phyloP scores from a whole-genome alignment of 192 early-diverging fungal species.

The Mortierella claussenii region DNA sequence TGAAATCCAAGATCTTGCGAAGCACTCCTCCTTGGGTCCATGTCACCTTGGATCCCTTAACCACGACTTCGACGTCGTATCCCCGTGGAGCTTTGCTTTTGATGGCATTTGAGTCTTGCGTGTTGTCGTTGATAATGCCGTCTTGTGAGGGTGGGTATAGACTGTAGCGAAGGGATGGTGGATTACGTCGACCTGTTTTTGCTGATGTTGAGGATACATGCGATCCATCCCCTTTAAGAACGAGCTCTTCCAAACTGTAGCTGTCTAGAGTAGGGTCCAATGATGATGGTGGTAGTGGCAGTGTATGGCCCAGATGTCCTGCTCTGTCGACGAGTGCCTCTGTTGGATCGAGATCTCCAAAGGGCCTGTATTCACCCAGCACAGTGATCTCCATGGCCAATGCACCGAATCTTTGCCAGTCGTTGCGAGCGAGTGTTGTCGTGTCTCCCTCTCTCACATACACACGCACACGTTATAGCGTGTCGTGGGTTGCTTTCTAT shows the following conservation, averaged over 20 bases:
- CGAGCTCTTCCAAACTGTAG: background rate
- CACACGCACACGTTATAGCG: no score
- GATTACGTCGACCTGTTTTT: background rate
- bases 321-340: background rate
- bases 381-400: slow-evolving; percentile 48
- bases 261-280: background rate
- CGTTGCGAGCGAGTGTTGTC: no score
- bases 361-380: slow-evolving; percentile 15
- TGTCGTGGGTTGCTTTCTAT: no score
- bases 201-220: no score
- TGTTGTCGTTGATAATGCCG: slow-evolving; percentile 11
- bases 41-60: slow-evolving; percentile 37
- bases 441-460: no score
- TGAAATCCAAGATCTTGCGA: slow-evolving; percentile 46
- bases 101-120: background rate
- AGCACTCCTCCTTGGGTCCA: slow-evolving; percentile 54
- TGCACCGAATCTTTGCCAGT: no score
- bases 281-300: background rate
- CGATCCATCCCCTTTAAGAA: background rate
- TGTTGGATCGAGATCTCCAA: background rate
- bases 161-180: slow-evolving; percentile 17
- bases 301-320: background rate
- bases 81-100: slow-evolving; percentile 12
- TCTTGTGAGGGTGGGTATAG: slow-evolving; percentile 37
- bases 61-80: slow-evolving; percentile 51